Conservation (phyloP, 2,329 filamentous ascomycete species). For the Cercospora zeae-maydis region DNA sequence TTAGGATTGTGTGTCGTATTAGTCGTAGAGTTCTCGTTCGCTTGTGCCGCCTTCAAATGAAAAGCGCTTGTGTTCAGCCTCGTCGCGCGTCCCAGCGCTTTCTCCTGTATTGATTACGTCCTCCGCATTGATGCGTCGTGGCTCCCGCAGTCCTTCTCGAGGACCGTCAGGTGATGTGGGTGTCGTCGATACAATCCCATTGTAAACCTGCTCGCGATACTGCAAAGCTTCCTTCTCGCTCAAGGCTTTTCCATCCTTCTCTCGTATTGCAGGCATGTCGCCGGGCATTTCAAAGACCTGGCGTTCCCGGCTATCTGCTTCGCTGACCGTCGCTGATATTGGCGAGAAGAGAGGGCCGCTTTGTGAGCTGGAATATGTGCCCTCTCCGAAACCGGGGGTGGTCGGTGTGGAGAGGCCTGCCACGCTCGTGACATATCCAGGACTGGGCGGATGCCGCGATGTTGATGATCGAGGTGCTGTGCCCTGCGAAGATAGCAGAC, state of each 20-base stretch:
- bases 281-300: constrained; percentile 51
- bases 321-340: constrained; percentile 23
- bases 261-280: constrained; percentile 53
- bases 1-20: constrained; percentile 3
- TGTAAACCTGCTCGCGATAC: constrained; percentile 45
- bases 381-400: constrained; percentile 27
- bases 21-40: constrained; percentile 15
- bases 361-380: constrained; percentile 28
- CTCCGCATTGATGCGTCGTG: constrained; percentile 25
- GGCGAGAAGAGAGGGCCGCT: constrained; percentile 26
- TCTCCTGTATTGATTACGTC: constrained; percentile 24
- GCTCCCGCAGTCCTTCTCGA: constrained; percentile 18
- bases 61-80: constrained; percentile 21
- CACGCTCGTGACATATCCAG: constrained; percentile 20
- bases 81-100: constrained; percentile 13
- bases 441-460: constrained; percentile 10
- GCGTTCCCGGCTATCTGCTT: constrained; percentile 30
- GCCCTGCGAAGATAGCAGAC: constrained; percentile 24
- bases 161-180: constrained; percentile 13
- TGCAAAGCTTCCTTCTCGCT: constrained; percentile 50
- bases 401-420: constrained; percentile 15
- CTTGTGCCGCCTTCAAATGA: constrained; percentile 25
- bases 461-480: constrained; percentile 13
- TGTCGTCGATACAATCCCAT: constrained; percentile 40
- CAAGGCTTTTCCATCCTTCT: constrained; percentile 47